A percentile compares a stretch with the other conserved stretches of the same genome.
Evolutionary conservation across 148 eudicot species (phyloP).

Genomic region (Rheum nobile): DNA sequence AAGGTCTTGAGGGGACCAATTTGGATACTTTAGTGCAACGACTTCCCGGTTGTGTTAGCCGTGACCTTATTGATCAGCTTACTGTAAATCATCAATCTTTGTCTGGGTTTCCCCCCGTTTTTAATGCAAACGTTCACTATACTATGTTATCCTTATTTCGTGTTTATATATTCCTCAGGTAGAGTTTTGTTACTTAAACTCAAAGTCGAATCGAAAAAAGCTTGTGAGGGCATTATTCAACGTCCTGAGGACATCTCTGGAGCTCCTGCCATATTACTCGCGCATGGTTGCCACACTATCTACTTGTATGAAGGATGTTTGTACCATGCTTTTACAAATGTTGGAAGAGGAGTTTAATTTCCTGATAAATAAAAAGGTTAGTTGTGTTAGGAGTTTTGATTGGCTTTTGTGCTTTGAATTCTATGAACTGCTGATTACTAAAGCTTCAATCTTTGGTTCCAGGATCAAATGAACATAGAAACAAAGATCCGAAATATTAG

Average conservation of each 20-base stretch:
- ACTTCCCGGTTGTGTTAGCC: conserved; percentile 95
- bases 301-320: conserved; percentile 87
- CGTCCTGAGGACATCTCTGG: conserved; percentile 91
- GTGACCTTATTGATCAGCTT: conserved; percentile 93
- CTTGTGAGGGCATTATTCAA: conserved; percentile 86
- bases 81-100: conserved; percentile 31
- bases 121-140: neutral
- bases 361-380: conserved; percentile 83
- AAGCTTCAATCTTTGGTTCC: conserved; percentile 10
- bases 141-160: conserved; percentile 8
- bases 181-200: conserved; percentile 83
- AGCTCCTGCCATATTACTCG: conserved; percentile 83
- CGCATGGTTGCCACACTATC: conserved; percentile 96
- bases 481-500: conserved; percentile 89
- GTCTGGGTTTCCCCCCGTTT: neutral
- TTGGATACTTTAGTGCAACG: conserved; percentile 76
- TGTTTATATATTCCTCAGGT: conserved; percentile 35
- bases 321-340: conserved; percentile 73
- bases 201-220: conserved; percentile 82
- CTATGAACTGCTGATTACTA: neutral
- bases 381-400: neutral
- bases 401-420: neutral
- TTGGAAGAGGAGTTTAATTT: conserved; percentile 93
- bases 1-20: conserved; percentile 81
- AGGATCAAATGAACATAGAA: conserved; percentile 99